phyloP scores from a whole-genome alignment of 192 early-diverging fungal genomes.

The Mortierella alpina region DNA sequence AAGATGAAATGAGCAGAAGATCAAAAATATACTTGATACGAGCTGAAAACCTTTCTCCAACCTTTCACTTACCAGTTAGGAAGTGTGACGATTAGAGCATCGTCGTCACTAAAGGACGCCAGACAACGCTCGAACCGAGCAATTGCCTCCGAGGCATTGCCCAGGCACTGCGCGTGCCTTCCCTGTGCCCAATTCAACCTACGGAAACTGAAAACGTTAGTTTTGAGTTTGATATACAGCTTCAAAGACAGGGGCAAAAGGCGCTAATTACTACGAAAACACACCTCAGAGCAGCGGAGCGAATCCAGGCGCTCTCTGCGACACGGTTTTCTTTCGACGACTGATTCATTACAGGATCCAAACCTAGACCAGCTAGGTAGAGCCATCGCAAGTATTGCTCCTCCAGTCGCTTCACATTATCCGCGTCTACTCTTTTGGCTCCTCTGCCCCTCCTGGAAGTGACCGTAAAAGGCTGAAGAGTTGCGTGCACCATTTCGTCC shows the following conservation, averaged over 20 bases:
- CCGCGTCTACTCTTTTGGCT: constrained; percentile 30
- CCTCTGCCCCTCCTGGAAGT: constrained; percentile 19
- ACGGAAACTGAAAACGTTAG: neutral
- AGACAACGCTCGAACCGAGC: constrained; percentile 33
- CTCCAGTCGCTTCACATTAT: constrained; percentile 18
- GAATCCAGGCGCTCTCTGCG: constrained; percentile 6
- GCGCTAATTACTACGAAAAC: neutral
- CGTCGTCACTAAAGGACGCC: neutral
- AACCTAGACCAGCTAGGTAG: constrained; percentile 19
- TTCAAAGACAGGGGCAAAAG: no score
- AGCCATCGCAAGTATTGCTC: constrained; percentile 37
- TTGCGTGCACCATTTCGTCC: constrained; percentile 37
- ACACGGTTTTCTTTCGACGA: neutral
- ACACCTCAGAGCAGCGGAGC: constrained; percentile 11
- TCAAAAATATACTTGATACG: neutral
- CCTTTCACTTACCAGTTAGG: constrained; percentile 31
- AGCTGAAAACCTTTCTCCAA: neutral
- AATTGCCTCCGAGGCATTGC: constrained; percentile 34
- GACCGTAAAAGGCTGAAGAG: constrained; percentile 16
- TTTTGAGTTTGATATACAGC: neutral
- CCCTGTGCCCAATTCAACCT: constrained; percentile 36
- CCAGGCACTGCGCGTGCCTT: constrained; percentile 38
- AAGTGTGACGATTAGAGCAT: neutral
- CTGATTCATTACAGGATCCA: neutral
- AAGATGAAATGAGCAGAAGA: neutral